A percentile compares a stretch with the other conserved stretches of the same genome.
Evolutionary conservation across 2,329 filamentous ascomycete genomes (phyloP).

Genomic region (Colletotrichum chlorophyti): DNA sequence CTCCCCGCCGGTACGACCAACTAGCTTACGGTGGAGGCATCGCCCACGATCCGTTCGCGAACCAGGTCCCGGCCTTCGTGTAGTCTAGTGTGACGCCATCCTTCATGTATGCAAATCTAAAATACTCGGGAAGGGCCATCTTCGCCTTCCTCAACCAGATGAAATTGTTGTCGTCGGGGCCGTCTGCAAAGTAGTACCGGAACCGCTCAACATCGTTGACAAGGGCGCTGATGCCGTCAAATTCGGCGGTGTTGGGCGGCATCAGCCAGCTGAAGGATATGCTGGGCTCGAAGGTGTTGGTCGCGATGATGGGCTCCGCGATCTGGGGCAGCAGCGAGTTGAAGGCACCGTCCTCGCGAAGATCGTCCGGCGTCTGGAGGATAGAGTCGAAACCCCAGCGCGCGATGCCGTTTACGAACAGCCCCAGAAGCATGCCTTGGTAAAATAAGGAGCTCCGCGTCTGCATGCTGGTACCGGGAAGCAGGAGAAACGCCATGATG

Average conservation of each 20-base stretch:
- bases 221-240: constrained; percentile 79
- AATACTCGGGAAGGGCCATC: constrained; percentile 21
- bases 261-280: constrained; percentile 67
- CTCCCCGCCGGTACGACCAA: not conserved
- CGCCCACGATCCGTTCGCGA: constrained; percentile 19
- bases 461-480: constrained; percentile 88
- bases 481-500: constrained; percentile 82
- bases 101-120: constrained; percentile 24
- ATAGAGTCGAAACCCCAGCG: constrained; percentile 93
- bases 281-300: constrained; percentile 59
- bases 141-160: constrained; percentile 16
- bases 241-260: constrained; percentile 48
- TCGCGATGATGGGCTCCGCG: constrained; percentile 49
- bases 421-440: constrained; percentile 86
- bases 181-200: constrained; percentile 71
- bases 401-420: constrained; percentile 93
- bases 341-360: constrained; percentile 71
- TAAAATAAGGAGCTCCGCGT: constrained; percentile 85
- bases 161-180: constrained; percentile 28
- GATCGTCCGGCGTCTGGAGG: constrained; percentile 77
- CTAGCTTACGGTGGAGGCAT: constrained; percentile 9
- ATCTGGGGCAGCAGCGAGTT: constrained; percentile 67
- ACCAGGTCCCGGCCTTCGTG: constrained; percentile 18
- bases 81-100: constrained; percentile 22
- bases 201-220: constrained; percentile 88